Conservation (phyloP, 192 early-diverging fungal species). For the Funneliformis geosporum region DNA sequence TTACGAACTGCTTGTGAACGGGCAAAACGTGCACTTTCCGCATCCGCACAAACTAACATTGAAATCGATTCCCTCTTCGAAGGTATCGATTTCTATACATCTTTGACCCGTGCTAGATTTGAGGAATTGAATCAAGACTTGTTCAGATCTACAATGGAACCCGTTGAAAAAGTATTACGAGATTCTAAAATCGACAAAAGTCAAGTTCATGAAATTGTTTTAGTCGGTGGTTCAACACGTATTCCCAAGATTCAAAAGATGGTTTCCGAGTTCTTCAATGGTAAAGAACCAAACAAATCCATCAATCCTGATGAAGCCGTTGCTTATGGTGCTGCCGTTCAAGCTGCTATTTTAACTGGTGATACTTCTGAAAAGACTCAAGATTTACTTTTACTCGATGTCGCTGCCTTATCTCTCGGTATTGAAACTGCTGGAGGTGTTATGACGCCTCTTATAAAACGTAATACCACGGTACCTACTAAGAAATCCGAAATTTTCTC, state of each 20-base stretch:
- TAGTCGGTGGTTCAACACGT: not conserved
- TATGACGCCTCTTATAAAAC: constrained; percentile 92
- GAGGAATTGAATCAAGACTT: not conserved
- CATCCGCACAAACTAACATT: constrained; percentile 89
- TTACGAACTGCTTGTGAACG: constrained; percentile 97
- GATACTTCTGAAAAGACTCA: constrained; percentile 93
- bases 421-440: constrained; percentile 96
- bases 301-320: constrained; percentile 61
- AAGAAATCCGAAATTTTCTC: constrained; percentile 97
- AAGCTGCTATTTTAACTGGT: constrained; percentile 95
- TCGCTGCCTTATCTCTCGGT: constrained; percentile 90
- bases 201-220: not conserved
- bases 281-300: constrained; percentile 98
- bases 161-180: constrained; percentile 97
- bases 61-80: constrained; percentile 96
- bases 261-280: constrained; percentile 95
- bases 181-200: constrained; percentile 95
- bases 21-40: constrained; percentile 95
- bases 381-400: constrained; percentile 89
- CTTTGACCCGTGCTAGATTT: constrained; percentile 57
- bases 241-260: constrained; percentile 72
- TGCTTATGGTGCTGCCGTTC: constrained; percentile 98
- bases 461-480: constrained; percentile 92
- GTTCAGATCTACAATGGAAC: constrained; percentile 59
- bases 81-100: constrained; percentile 97